These are phyloP conservation scores for Monosporozyma unispora DNA, from an alignment of 805 yeast species.

Conservation along the genomic window DNA sequence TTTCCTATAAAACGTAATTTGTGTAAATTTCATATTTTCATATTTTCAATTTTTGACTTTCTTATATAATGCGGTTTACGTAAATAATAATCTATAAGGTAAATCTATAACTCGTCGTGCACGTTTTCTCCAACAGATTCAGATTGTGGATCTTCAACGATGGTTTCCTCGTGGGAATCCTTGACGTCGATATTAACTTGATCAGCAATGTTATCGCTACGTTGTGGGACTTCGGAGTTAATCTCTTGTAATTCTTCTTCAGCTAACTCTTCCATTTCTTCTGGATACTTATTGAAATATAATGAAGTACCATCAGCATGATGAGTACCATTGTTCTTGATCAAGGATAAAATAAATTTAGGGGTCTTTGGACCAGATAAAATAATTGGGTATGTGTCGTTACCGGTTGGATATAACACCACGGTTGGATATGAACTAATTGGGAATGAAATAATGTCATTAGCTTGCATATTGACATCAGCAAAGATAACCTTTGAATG, in stretches of 20 bases:
- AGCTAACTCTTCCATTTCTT: conserved; percentile 11
- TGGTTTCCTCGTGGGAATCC: not conserved
- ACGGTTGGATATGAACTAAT: conserved; percentile 91
- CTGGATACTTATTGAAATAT: conserved; percentile 6
- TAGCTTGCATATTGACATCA: conserved; percentile 79
- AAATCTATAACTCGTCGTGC: conserved; percentile 9
- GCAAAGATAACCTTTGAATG: conserved; percentile 61
- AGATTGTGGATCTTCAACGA: not conserved
- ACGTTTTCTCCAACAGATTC: not conserved
- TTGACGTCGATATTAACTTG: not conserved
- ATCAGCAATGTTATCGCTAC: too few relatives aligned
- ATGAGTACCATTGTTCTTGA: conserved; percentile 58
- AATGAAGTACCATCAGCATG: conserved; percentile 42
- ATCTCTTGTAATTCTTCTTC: conserved; percentile 3
- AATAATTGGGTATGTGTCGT: conserved; percentile 38
- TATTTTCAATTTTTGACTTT: not conserved
- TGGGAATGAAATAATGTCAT: conserved; percentile 69
- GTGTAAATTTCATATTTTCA: too few relatives aligned
- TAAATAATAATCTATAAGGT: not conserved
- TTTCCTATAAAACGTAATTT: not conserved
- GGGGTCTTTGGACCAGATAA: conserved; percentile 68
- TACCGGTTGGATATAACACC: conserved; percentile 79
- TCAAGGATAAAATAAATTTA: conserved; percentile 59
- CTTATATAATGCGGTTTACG: not conserved
- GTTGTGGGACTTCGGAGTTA: not conserved